phyloP scores from a whole-genome alignment of 2,329 filamentous ascomycete species.

The Coleophoma cylindrospora region DNA sequence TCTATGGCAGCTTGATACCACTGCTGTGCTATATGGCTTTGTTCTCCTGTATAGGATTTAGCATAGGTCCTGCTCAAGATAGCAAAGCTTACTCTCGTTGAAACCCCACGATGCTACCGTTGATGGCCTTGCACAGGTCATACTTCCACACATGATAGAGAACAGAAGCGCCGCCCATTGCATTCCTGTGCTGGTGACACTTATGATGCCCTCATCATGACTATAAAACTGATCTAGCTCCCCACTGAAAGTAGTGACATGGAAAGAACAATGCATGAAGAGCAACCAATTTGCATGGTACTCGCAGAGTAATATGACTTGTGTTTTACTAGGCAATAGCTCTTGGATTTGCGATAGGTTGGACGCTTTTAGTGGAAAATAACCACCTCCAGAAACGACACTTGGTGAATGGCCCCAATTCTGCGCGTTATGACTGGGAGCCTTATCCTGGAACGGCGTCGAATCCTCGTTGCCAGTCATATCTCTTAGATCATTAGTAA shows the following conservation, averaged over 20 bases:
- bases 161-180: constrained; percentile 42
- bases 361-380: constrained; percentile 4
- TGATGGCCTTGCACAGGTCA: constrained; percentile 33
- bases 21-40: constrained; percentile 32
- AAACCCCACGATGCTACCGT: constrained; percentile 38
- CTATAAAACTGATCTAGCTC: constrained; percentile 33
- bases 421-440: constrained; percentile 5
- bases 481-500: constrained; percentile 15
- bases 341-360: constrained; percentile 14
- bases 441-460: constrained; percentile 10
- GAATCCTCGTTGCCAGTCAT: constrained; percentile 4
- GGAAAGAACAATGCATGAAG: constrained; percentile 15
- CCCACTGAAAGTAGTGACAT: constrained; percentile 28
- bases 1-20: constrained; percentile 41
- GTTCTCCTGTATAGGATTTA: constrained; percentile 24
- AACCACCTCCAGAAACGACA: constrained; percentile 4
- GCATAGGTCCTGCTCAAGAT: background rate
- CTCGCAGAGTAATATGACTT: constrained; percentile 8
- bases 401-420: constrained; percentile 10
- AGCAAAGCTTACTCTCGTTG: constrained; percentile 14
- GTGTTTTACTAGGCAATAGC: constrained; percentile 8
- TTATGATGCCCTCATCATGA: constrained; percentile 27
- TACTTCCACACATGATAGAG: constrained; percentile 35
- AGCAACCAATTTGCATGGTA: constrained; percentile 12
- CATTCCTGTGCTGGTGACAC: constrained; percentile 28